Conservation (phyloP, 2,329 filamentous ascomycete genomes). For the Niveomyces coronatus region DNA sequence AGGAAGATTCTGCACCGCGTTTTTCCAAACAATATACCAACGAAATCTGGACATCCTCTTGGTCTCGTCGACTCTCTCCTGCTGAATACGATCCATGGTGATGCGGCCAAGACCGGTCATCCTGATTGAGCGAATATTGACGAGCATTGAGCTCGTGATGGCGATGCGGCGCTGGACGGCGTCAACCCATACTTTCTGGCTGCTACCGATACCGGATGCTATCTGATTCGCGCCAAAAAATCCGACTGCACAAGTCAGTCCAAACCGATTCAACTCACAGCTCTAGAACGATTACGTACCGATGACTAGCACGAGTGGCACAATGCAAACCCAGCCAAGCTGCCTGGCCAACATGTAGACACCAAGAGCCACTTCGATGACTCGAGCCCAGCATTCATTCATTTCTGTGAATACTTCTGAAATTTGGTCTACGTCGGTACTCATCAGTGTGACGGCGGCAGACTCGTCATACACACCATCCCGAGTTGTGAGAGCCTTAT, state of each 20-base stretch:
- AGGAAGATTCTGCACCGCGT: constrained; percentile 12
- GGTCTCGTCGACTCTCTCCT: constrained; percentile 22
- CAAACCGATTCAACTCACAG: not conserved
- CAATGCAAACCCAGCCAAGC: constrained; percentile 14
- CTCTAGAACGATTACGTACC: constrained; percentile 3
- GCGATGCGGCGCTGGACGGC: constrained; percentile 13
- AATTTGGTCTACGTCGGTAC: constrained; percentile 11
- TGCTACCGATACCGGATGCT: constrained; percentile 10
- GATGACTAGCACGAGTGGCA: constrained; percentile 14
- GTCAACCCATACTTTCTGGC: constrained; percentile 13
- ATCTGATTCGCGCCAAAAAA: constrained; percentile 12
- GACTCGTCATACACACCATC: constrained; percentile 11
- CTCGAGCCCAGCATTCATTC: constrained; percentile 14
- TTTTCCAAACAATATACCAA: constrained; percentile 13
- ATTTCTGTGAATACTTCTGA: constrained; percentile 10
- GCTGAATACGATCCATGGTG: constrained; percentile 22
- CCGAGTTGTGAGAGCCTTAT: constrained; percentile 12
- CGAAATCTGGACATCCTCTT: constrained; percentile 6
- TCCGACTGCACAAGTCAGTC: constrained; percentile 6
- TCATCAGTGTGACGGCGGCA: constrained; percentile 12
- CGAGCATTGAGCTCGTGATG: constrained; percentile 19
- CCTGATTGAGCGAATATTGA: constrained; percentile 29
- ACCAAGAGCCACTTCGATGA: constrained; percentile 13
- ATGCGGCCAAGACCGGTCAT: constrained; percentile 27
- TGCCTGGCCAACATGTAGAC: constrained; percentile 12